A percentile compares a stretch with the other conserved stretches of the same genome.
Conservation (phyloP, 441 rosid genomes). For the Bruguiera hainesii region DNA sequence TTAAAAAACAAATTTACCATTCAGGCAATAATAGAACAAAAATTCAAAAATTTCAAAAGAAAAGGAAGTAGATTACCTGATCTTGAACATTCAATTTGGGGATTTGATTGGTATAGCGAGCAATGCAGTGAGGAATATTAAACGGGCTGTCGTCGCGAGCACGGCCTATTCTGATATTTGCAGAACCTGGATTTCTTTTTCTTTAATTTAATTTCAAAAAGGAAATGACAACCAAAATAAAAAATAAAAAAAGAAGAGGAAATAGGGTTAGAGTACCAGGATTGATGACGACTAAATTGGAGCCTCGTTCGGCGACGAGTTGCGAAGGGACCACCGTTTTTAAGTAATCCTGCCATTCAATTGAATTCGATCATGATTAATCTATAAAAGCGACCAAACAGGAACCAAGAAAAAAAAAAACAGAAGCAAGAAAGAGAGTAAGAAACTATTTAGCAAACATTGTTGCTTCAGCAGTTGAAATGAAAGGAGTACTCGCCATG, state of each 20-base stretch:
- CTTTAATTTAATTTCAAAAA: background rate
- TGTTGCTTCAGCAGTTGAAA: too few relatives aligned
- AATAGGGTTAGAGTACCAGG: conserved; percentile 35
- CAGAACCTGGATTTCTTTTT: conserved; percentile 52
- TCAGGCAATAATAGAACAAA: conserved; percentile 7
- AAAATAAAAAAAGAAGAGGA: background rate
- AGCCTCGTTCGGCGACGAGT: conserved; percentile 76
- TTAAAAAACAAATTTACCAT: background rate
- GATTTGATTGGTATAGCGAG: conserved; percentile 43
- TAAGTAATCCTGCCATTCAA: conserved; percentile 70
- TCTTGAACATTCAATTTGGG: conserved; percentile 55
- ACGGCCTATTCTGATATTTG: conserved; percentile 63
- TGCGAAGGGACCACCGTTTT: conserved; percentile 90
- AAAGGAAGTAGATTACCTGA: conserved; percentile 43
- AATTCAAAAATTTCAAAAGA: background rate
- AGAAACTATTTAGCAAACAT: too few relatives aligned
- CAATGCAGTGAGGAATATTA: conserved; percentile 68
- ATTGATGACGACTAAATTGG: conserved; percentile 79
- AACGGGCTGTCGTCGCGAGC: conserved; percentile 74
- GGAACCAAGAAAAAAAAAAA: background rate
- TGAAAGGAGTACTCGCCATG: too few relatives aligned
- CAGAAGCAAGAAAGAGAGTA: background rate
- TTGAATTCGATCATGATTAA: background rate
- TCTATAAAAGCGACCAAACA: background rate
- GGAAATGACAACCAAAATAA: background rate